Base-by-base conservation (phyloP, 208 protist species). In the Willaertia magna region DNA sequence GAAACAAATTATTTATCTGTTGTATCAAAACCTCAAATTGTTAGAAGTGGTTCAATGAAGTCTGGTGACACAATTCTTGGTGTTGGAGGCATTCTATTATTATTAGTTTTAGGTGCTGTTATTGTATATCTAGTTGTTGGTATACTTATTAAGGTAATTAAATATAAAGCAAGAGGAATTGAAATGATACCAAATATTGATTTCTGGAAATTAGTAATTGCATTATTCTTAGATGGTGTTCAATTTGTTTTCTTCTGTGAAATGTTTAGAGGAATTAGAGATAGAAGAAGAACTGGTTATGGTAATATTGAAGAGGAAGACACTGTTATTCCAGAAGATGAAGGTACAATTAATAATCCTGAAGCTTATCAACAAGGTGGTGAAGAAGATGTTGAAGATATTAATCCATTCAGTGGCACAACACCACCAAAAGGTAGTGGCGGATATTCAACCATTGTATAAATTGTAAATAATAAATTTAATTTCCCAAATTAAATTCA, bases 161-260 rank as follows among this genome's bases (percentile, higher is more conserved):
- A 44, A 11, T 76, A 76, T 44, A 76, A 76, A n/a, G 67, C 67
- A n/a, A 44, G 39, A 44, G 67, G 67, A 16, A 44, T 26, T 40
- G 67, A 76, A n/a, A 76, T 76, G 16, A 40, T 76, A 44, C 67
- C 67, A 44, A 76, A 76, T 44, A 44, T 22, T 76, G 67, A n/a
- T 20, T 76, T 76, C 34, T 76, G 67, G 67, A 76, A 40, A 76
- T n/a, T 44, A 76, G n/a, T 76, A 12, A 26, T 44, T 44, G 12
- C 34, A 2, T 76, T 76, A 20, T 44, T 76, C 67, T 44, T 12
- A 34, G 67, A 76, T 44, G 67, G 67, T 44, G 12, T 22, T 30
- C 55, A 67, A 67, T 76, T 76, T 44, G 67, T 76, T 44, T 76
- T 76, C 67, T 76, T 76, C 34, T 76, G n/a, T 76, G 67, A 76